Percentiles rank a stretch among this genome's conserved stretches.
phyloP scores from a whole-genome alignment of 805 yeast species.

The Barnettozyma sp. region DNA sequence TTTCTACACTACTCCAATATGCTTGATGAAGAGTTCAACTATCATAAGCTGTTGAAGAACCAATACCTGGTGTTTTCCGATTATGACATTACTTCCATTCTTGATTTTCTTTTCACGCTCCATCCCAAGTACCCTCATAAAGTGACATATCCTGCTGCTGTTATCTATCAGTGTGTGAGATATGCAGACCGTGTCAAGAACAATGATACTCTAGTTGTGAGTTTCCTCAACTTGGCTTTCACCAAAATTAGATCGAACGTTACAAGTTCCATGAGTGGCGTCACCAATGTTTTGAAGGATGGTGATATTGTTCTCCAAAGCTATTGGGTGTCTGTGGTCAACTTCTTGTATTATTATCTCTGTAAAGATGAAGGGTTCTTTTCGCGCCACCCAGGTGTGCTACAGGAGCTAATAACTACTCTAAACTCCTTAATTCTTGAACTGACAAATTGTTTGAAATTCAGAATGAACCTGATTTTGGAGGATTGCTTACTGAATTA shows the following conservation, averaged over 20 bases:
- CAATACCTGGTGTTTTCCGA: conserved; percentile 60
- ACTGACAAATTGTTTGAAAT: conserved; percentile 57
- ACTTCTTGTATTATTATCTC: conserved; percentile 71
- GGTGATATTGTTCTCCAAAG: conserved; percentile 68
- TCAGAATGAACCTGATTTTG: conserved; percentile 47
- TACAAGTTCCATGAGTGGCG: conserved; percentile 56
- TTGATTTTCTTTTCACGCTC: conserved; percentile 51
- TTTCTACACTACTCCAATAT: conserved; percentile 13
- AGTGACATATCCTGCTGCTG: conserved; percentile 55
- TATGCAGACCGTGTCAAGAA: conserved; percentile 54
- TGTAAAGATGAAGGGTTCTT: conserved; percentile 58
- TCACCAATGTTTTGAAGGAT: conserved; percentile 33
- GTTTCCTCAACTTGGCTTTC: conserved; percentile 51
- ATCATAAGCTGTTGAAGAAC: conserved; percentile 44
- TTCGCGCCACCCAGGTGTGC: conserved; percentile 44
- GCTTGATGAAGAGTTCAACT: conserved; percentile 44
- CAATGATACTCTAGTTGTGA: conserved; percentile 49
- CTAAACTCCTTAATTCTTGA: conserved; percentile 60
- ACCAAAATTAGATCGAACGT: conserved; percentile 56
- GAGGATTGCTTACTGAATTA: conserved; percentile 69
- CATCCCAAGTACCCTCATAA: conserved; percentile 46
- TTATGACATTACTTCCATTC: conserved; percentile 64
- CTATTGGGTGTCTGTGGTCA: conserved; percentile 83
- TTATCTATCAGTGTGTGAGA: conserved; percentile 62
- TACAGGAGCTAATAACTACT: conserved; percentile 52